Evolutionary conservation across 176 grass and related monocot genomes (phyloP), one percentile per base, ranked within the genome.

Genomic region (Avena insularis): DNA sequence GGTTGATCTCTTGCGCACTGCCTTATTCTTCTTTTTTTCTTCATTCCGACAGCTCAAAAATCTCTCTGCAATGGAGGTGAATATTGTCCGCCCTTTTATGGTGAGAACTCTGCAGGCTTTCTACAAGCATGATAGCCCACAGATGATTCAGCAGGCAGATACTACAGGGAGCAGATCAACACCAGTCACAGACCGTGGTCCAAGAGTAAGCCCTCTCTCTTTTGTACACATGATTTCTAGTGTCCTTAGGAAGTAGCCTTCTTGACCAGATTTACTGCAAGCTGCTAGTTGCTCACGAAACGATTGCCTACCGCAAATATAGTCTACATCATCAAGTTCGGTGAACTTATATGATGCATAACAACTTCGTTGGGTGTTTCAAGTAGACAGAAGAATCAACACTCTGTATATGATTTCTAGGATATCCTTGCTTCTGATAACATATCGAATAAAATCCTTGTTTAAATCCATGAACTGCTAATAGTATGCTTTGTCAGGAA

Each of bases 51-150:
- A 98, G 94, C 91, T 98, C 7, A 98, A 98, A 98, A 98, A 98
- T 96, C 92, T 96, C 57, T 96, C 93, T 67, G 93, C 96, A 73
- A 95, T 98, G 96, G 96, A 98, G 90, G 97, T 98, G 50, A 98
- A 98, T 71, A 87, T 98, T n/a, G 87, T 98, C 14, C 90, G 94
- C 5, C 94, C 97, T 51, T 98, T 98, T 87, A 98, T 96, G 94
- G 91, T 94, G 55, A 95, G 94, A 85, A 86, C 92, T 62, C 78
- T 98, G 64, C 97, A 98, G 83, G 97, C 97, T 55, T 98, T 96
- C 83, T 91, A 96, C 87, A 96, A 94, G 84, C 97, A 96, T 61
- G 94, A 98, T 82, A 98, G 94, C 79, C 94, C 94, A 29, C 82
- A 96, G 85, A 93, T 96, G 90, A 93, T 93, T 75, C 92, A 91